These are phyloP conservation scores for Penicillium capsulatum DNA, from an alignment of 2,329 filamentous ascomycete species.

Conservation along the genomic window DNA sequence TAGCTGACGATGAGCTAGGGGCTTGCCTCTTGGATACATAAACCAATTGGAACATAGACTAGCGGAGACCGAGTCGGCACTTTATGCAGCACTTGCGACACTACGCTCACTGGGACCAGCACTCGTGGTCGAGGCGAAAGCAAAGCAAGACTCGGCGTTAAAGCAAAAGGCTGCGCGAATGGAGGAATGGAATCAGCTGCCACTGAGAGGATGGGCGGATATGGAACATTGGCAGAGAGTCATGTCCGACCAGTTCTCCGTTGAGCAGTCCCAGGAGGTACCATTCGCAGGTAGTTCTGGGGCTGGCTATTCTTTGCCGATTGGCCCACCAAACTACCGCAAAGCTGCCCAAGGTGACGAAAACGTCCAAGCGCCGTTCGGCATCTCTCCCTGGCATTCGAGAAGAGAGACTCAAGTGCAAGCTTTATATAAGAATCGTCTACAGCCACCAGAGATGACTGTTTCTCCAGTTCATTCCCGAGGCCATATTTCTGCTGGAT, in stretches of 20 bases:
- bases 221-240: conserved; percentile 17
- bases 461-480: too few species aligned
- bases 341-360: too few species aligned
- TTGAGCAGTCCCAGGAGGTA: conserved; percentile 2
- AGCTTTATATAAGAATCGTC: too few species aligned
- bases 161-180: conserved; percentile 19
- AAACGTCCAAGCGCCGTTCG: too few species aligned
- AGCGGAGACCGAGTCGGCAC: conserved; percentile 20
- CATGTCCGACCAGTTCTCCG: conserved; percentile 16
- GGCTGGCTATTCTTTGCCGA: conserved; percentile 2
- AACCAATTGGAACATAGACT: conserved; percentile 23
- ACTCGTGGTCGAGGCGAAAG: conserved; percentile 4
- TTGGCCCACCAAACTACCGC: too few species aligned
- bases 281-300: neutral
- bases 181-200: conserved; percentile 20
- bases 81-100: conserved; percentile 18
- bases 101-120: conserved; percentile 12
- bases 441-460: too few species aligned
- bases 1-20: conserved; percentile 9
- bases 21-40: conserved; percentile 21
- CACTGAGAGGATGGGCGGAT: conserved; percentile 16
- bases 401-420: too few species aligned
- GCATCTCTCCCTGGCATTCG: too few species aligned
- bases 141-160: conserved; percentile 7
- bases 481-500: too few species aligned